phyloP scores from a whole-genome alignment of 495 filamentous ascomycete genomes.

The Xylaria grammica region DNA sequence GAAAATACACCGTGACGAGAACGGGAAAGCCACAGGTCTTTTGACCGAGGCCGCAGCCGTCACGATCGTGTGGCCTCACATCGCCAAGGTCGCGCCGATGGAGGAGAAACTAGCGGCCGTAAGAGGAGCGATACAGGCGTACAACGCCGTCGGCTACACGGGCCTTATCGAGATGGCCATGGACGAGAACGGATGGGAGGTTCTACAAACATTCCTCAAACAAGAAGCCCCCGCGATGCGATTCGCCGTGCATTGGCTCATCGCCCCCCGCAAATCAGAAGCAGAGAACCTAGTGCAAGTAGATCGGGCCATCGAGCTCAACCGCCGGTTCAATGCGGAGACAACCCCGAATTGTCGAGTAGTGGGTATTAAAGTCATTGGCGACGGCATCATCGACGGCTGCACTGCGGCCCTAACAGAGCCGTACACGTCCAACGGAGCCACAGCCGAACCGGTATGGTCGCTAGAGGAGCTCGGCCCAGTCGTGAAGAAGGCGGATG shows the following conservation, averaged over 20 bases:
- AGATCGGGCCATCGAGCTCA: slow-evolving; percentile 63
- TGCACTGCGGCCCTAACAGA: slow-evolving; percentile 68
- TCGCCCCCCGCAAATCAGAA: slow-evolving; percentile 51
- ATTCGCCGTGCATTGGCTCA: slow-evolving; percentile 68
- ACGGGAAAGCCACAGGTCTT: slow-evolving; percentile 59
- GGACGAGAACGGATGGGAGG: slow-evolving; percentile 65
- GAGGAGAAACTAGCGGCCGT: slow-evolving; percentile 60
- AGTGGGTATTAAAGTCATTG: slow-evolving; percentile 71
- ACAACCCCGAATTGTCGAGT: slow-evolving; percentile 61
- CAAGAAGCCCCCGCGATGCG: slow-evolving; percentile 54
- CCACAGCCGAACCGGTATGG: slow-evolving; percentile 61
- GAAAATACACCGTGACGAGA: slow-evolving; percentile 57
- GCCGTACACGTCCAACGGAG: slow-evolving; percentile 60
- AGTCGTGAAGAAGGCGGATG: slow-evolving; percentile 59
- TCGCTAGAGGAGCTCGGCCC: slow-evolving; percentile 54
- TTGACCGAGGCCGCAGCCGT: slow-evolving; percentile 63
- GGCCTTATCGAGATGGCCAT: slow-evolving; percentile 74
- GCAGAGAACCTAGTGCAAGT: slow-evolving; percentile 57
- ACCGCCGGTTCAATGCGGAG: slow-evolving; percentile 47
- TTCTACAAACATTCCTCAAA: slow-evolving; percentile 53
- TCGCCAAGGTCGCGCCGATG: slow-evolving; percentile 56
- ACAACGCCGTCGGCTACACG: slow-evolving; percentile 64
- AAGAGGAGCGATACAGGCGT: slow-evolving; percentile 53
- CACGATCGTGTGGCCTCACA: slow-evolving; percentile 62
- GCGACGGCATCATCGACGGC: slow-evolving; percentile 70